Base-by-base conservation (phyloP, 805 yeast species). In the Suhomyces prunicola region DNA sequence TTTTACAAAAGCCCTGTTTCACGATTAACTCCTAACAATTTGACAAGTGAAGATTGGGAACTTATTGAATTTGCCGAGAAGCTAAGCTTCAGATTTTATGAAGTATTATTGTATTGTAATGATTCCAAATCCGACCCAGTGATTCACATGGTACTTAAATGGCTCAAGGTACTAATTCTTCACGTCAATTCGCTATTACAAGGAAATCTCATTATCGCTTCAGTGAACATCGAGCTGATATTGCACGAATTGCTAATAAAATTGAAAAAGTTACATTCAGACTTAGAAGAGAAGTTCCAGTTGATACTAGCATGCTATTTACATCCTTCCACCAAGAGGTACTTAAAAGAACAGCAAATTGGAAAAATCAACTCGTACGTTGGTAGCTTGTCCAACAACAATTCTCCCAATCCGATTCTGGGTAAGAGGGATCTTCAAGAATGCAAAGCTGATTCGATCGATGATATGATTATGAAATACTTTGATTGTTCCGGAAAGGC, bases 401-500 rank as follows among this genome's bases (percentile, higher is more conserved):
- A 5, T 19, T n/a, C 36, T 5, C 9, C 42, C 42, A 36, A 36
- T 17, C 24, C 22, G 13, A 36, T 10, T 9, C 15, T 27, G 22
- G 33, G 23, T 13, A 29, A 15, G 36, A 5, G 24, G 13, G 17
- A 39, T 39, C 13, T 19, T 10, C n/a, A 17, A 3, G 45, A 31
- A 9, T 24, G 15, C 36, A 47, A 47, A 27, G 31, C 29, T 22
- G 45, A 44, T 8, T 19, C 46, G 39, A 27, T 61, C n/a, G 68
- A 63, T 49, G 66, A 63, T 24, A 52, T 62, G 58, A 61, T 67
- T 15, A 54, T 66, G 62, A 54, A 60, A 40, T 52, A 58, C 19
- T 68, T 68, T 53, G 60, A 65, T 44, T 68, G 71, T 50, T 60
- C 64, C 6, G 71, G 70, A 5, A 65, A 56, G 31, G 54, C 66